Evolutionary conservation across 495 filamentous ascomycete species (phyloP).

Genomic region (Aspergillus diversus): DNA sequence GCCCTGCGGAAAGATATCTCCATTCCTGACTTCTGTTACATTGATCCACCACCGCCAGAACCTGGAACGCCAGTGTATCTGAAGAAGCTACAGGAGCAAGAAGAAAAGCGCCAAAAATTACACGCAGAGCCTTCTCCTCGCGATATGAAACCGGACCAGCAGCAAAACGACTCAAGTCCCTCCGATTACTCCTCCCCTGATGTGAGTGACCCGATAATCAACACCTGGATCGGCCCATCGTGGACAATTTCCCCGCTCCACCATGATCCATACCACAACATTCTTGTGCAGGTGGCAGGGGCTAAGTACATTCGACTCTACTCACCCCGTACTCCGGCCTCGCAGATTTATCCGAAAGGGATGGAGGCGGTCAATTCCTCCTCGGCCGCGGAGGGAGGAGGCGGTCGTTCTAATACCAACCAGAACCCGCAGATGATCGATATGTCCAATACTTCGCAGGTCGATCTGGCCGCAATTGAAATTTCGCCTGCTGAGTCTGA

Average conservation of each 20-base stretch:
- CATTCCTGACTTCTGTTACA: slow-evolving; percentile 86
- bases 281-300: slow-evolving; percentile 88
- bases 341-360: slow-evolving; percentile 66
- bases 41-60: slow-evolving; percentile 52
- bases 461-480: slow-evolving; percentile 68
- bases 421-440: slow-evolving; percentile 57
- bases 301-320: slow-evolving; percentile 91
- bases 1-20: slow-evolving; percentile 73
- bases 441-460: slow-evolving; percentile 86
- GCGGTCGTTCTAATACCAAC: slow-evolving; percentile 15
- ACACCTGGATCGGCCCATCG: slow-evolving; percentile 91
- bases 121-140: neutral
- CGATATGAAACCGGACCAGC: slow-evolving; percentile 42
- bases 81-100: slow-evolving; percentile 44
- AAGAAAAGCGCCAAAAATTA: slow-evolving; percentile 21
- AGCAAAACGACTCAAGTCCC: neutral
- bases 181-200: slow-evolving; percentile 13
- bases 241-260: slow-evolving; percentile 91
- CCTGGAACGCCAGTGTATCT: slow-evolving; percentile 53
- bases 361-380: slow-evolving; percentile 58
- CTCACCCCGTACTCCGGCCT: slow-evolving; percentile 61
- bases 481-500: slow-evolving; percentile 49
- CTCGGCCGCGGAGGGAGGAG: slow-evolving; percentile 20
- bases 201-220: slow-evolving; percentile 52
- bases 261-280: slow-evolving; percentile 92